phyloP scores from a whole-genome alignment of 768 basidiomycete genomes.

The Lentinus brumalis region DNA sequence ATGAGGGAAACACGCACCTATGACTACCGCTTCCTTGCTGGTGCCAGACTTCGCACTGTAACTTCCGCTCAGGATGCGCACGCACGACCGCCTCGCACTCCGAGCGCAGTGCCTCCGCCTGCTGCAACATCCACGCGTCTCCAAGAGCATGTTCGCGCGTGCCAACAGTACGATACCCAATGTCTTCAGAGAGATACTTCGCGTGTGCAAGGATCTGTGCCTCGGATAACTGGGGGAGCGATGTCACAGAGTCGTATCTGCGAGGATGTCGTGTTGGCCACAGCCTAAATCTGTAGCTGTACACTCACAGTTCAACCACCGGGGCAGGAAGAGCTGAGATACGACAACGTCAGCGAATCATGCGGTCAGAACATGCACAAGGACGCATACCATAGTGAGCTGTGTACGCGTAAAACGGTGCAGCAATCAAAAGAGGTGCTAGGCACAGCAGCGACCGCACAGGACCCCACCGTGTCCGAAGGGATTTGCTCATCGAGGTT shows the following conservation, averaged over 20 bases:
- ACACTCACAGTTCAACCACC: slow-evolving; percentile 51
- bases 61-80: slow-evolving; percentile 43
- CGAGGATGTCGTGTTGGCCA: background rate
- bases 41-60: slow-evolving; percentile 92
- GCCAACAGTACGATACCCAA: slow-evolving; percentile 91
- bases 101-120: slow-evolving; percentile 60
- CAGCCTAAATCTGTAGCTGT: background rate
- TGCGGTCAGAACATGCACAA: background rate
- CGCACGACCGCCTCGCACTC: slow-evolving; percentile 57
- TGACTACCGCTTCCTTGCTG: slow-evolving; percentile 89
- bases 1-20: slow-evolving; percentile 51
- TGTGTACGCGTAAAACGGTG: slow-evolving; percentile 52
- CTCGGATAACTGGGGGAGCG: slow-evolving; percentile 73
- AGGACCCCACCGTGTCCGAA: slow-evolving; percentile 52
- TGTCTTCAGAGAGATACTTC: slow-evolving; percentile 76
- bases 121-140: slow-evolving; percentile 78
- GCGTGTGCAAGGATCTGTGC: slow-evolving; percentile 62
- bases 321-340: slow-evolving; percentile 58
- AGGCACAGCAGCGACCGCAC: slow-evolving; percentile 57
- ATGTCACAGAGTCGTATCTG: slow-evolving; percentile 50
- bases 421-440: slow-evolving; percentile 53
- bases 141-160: slow-evolving; percentile 85
- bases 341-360: background rate
- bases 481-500: slow-evolving; percentile 22
- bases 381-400: slow-evolving; percentile 39